Base-by-base conservation (phyloP, 2,329 filamentous ascomycete species). In the Hortaea werneckii region DNA sequence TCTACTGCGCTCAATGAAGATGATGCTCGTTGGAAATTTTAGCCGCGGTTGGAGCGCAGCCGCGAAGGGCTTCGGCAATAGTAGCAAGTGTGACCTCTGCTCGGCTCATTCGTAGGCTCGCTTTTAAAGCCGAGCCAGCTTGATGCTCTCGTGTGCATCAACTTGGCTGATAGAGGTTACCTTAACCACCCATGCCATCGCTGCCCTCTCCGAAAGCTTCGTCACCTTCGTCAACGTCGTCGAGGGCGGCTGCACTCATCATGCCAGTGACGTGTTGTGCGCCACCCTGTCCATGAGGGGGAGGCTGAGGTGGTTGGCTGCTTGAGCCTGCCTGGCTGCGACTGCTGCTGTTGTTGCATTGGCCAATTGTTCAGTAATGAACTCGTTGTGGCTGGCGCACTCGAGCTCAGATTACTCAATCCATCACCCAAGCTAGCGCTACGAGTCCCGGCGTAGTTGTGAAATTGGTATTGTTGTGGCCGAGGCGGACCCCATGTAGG, bases 171-270 rank as follows among this genome's bases (percentile, higher is more conserved):
- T 20, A 20, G 20, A 20, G 20, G 20, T 20, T 20, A 20, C 20
- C 32, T 40, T 46, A 49, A 41, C 47, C 48, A 9, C 44, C 65
- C 61, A 70, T 61, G 47, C 70, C 62, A 35, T 35, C 32, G 50
- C 68, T 71, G 26, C 63, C 67, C 38, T 71, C 67, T 7, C 67
- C 67, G 51, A 69, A 70, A 29, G 66, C 65, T 34, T 71, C 68
- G 40, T 69, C 65, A 12, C 50, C 55, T 49, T 62, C 43, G 28
- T 72, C 68, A 13, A 59, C 54, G 40, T 65, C 63, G 35, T 64
- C 61, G 41, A 72, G 63, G 5, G 60, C 65, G 4, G 60, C 55
- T 2, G 62, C 61, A 8, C 59, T 58, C 57, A 65, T 62, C 63
- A 65, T 64, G 37, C 60, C 62, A 11, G 60, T 62, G 35, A 65